Percentiles rank a stretch among this genome's conserved stretches.
These are phyloP conservation scores for Leptographium wingfieldii DNA, from an alignment of 2,329 filamentous ascomycete species.

Conservation along the genomic window DNA sequence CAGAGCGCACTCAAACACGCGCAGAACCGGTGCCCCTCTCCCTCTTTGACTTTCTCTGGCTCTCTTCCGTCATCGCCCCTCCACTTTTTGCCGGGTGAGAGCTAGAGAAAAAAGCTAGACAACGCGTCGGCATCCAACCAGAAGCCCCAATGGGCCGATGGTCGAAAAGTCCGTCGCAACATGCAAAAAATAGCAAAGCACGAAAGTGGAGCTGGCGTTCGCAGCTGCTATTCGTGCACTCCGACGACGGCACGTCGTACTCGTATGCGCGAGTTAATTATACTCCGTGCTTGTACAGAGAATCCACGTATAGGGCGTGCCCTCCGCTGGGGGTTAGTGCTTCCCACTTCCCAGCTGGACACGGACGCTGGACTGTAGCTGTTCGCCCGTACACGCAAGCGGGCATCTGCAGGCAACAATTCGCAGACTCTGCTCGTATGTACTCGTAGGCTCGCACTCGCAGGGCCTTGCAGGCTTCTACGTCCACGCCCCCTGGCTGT, in stretches of 20 bases:
- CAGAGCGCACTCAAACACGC: background rate
- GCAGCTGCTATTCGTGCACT: background rate
- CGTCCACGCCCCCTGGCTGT: no score
- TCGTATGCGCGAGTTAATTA: no score
- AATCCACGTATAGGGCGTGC: no score
- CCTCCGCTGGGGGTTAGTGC: no score
- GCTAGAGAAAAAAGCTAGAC: slow-evolving; percentile 7
- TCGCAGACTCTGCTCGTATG: no score
- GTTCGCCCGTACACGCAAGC: no score
- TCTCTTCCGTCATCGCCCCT: background rate
- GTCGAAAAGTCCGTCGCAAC: slow-evolving; percentile 1
- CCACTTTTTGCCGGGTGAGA: background rate
- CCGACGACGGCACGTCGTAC: background rate
- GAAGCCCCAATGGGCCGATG: slow-evolving; percentile 1
- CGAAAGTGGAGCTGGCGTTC: background rate
- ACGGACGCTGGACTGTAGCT: no score
- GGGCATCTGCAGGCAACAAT: no score
- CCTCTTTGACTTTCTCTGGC: background rate
- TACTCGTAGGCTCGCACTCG: no score
- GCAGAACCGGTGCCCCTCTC: background rate
- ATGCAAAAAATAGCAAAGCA: no score
- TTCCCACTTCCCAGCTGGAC: no score
- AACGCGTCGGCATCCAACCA: slow-evolving; percentile 7
- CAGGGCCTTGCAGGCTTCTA: no score
- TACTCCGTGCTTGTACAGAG: background rate